Base-by-base conservation (phyloP, 1,284 basidiomycete species). In the Salmacisia buchloeana region DNA sequence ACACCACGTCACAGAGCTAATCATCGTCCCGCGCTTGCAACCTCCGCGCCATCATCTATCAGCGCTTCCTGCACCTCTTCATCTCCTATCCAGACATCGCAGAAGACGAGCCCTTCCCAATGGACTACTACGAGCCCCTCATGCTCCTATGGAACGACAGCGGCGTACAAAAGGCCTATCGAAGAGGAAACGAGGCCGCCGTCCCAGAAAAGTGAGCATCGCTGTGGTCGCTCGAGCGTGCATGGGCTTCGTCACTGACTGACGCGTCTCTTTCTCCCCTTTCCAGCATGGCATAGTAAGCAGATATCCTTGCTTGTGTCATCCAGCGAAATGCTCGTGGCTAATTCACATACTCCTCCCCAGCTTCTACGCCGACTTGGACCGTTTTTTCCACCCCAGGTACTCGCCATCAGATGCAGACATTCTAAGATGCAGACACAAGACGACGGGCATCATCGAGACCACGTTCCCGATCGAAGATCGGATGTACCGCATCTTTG, bases 361-460 rank as follows among this genome's bases (percentile, higher is more conserved):
- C 21, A 49, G 82, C 82, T 94, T 92, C 82, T 94, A 87, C 77
- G 81, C 85, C 0, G 84, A 89, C 60, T 82, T 97, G 25, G 86
- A 89, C 59, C 86, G 91, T 4, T 82, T 97, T n/a, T 94, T 92
- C 78, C 81, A 85, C 45, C 84, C 86, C 9, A 35, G 64, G 0
- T 97, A 91, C 75, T 77, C 81, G 45, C 93, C 93, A 2, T 86
- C 84, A 0, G 86, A 90, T 67, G 87, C 90, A 59, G 83, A 76
- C 64, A 93, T 96, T 68, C 86, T 96, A 38, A 88, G 88, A 36
- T 89, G 88, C 67, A 85, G 92, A 64, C 89, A 89, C 60, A 88
- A 92, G 71, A 94, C 92, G 36, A 91, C 91, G 27, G 92, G 93
- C 35, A 96, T 97, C 77, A 91, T 89, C n/a, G 92, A 96, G 81